Evolutionary conservation across 2,329 filamentous ascomycete genomes (phyloP).

Genomic region (Cladophialophora psammophila): DNA sequence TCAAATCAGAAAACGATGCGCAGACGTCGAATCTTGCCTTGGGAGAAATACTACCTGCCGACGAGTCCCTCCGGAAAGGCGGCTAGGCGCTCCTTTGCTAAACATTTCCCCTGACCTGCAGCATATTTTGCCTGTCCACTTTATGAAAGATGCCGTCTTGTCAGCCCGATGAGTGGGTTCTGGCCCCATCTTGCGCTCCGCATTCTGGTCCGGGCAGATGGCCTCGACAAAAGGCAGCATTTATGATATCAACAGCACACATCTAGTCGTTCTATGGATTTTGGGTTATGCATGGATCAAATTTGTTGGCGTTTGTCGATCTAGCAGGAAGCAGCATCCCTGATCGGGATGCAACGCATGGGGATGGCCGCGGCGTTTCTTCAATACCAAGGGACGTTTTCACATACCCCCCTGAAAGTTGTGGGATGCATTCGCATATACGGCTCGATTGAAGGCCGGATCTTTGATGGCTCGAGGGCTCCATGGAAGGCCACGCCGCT

Average conservation of each 20-base stretch:
- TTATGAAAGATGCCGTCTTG: background rate
- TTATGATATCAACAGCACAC: constrained; percentile 36
- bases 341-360: constrained; percentile 18
- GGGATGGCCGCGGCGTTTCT: constrained; percentile 21
- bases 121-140: constrained; percentile 1
- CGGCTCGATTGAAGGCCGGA: constrained; percentile 8
- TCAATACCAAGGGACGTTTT: constrained; percentile 6
- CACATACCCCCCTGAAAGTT: background rate
- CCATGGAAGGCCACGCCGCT: background rate
- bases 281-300: constrained; percentile 37
- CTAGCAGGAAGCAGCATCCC: constrained; percentile 25
- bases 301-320: constrained; percentile 37
- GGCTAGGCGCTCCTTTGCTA: constrained; percentile 46
- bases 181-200: background rate
- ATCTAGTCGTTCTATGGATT: constrained; percentile 37
- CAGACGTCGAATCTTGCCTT: constrained; percentile 43
- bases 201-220: background rate
- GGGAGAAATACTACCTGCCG: constrained; percentile 50
- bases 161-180: constrained; percentile 1
- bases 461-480: constrained; percentile 5
- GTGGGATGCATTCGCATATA: constrained; percentile 19
- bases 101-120: constrained; percentile 23
- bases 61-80: constrained; percentile 55
- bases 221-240: constrained; percentile 11
- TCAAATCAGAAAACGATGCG: constrained; percentile 47